Evolutionary conservation across 1,139 yeast genomes (phyloP).

Genomic region (Scheffersomyces parashehatae): DNA sequence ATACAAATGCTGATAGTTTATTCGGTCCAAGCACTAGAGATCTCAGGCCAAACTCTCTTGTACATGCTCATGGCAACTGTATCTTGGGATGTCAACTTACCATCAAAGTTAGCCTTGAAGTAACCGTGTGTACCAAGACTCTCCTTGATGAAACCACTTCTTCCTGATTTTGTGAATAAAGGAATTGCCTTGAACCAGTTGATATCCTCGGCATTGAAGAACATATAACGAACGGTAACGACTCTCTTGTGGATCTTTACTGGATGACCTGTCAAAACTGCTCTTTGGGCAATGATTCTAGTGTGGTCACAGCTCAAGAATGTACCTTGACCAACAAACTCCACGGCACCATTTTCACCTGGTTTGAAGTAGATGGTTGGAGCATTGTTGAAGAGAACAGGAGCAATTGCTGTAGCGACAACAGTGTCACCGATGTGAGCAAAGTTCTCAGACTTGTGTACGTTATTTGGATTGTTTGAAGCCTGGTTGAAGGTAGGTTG

Average conservation of each 20-base stretch:
- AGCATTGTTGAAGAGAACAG: conserved; percentile 82
- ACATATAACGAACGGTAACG: conserved; percentile 95
- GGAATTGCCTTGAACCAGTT: conserved; percentile 91
- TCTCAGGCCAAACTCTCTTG: conserved; percentile 88
- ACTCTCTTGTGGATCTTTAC: conserved; percentile 91
- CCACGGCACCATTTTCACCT: conserved; percentile 48
- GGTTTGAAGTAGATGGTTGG: conserved; percentile 72
- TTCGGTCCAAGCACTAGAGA: conserved; percentile 32
- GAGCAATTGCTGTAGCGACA: conserved; percentile 87
- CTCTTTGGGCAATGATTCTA: conserved; percentile 84
- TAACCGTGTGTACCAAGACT: conserved; percentile 98
- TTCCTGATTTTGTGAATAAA: conserved; percentile 85
- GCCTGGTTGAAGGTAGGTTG: conserved; percentile 83
- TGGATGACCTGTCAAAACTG: conserved; percentile 90
- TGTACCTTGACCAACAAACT: conserved; percentile 86
- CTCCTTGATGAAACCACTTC: conserved; percentile 92
- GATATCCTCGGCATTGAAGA: conserved; percentile 89
- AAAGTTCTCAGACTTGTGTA: conserved; percentile 82
- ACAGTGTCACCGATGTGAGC: conserved; percentile 72
- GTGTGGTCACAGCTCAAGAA: conserved; percentile 84
- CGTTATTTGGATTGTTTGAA: conserved; percentile 76
- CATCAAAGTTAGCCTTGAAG: conserved; percentile 94
- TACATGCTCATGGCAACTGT: conserved; percentile 91
- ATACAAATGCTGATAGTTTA: too few species aligned
- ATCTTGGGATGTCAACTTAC: conserved; percentile 87